Base-by-base conservation (phyloP, 225 moss, liverwort and hornwort species). In the Polytrichum commune region DNA sequence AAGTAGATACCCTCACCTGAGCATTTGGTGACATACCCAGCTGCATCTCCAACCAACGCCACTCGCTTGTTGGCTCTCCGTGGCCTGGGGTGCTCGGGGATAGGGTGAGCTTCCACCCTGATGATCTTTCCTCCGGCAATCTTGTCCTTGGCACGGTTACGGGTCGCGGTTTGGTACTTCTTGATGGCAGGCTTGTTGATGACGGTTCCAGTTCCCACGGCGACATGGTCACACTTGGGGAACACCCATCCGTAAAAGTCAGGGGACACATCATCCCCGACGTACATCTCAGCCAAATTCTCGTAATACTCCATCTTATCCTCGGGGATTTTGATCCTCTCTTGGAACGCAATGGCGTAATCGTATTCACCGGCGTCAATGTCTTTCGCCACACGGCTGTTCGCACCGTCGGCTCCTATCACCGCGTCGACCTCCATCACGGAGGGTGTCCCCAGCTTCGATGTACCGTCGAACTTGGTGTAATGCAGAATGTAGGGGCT, bases 291-390 rank as follows among this genome's bases (percentile, higher is more conserved):
- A 1, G 97, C 95, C 66, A 93, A 64, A 63, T 98, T 91, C 81
- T 95, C 97, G n/a, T 98, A 98, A 55, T 95, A 98, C 68, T 83
- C 91, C 97, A 98, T 98, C 90, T 98, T 98, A 23, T 95, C 97
- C 18, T 69, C 87, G 0, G 97, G 93, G 18, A 98, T 98, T 56
- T 83, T 87, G 19, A 98, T 91, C 71, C 97, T 81, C 84, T 98
- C 97, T 27, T 95, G 97, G 55, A 98, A 98, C 0, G 97, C 97
- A 72, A 98, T 98, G 80, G 97, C 95, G 62, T 98, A 98, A 57
- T 95, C 95, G 38, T 98, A 98, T 29, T 98, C 97, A 38, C 94
- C 94, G 0, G 97, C 94, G 24, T 98, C 94, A 9, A 94, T 94
- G 56, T 98, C 92, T 70, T 98, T 98, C 1, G 97, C 97, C 6